phyloP scores from a whole-genome alignment of 1,284 basidiomycete species.

The Irpex lacteus region DNA sequence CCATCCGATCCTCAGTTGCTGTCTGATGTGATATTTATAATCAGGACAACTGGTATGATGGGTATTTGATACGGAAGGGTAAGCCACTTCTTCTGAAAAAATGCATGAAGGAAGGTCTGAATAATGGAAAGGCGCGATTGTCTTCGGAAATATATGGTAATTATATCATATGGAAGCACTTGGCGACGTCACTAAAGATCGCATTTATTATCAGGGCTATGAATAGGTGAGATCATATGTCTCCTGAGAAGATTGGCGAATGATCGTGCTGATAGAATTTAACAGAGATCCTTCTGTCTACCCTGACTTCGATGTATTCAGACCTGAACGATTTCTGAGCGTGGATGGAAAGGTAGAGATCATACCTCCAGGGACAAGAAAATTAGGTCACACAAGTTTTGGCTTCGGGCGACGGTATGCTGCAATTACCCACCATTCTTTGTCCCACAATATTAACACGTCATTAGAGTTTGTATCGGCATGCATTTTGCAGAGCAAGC shows the following conservation, averaged over 20 bases:
- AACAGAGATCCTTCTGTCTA: neutral
- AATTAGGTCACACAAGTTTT: neutral
- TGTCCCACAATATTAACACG: neutral
- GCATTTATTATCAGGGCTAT: neutral
- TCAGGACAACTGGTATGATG: neutral
- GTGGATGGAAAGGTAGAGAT: neutral
- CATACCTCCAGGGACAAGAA: neutral
- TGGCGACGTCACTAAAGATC: neutral
- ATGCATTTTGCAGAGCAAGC: neutral
- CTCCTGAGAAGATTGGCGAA: neutral
- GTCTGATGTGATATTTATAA: neutral
- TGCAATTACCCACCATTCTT: neutral
- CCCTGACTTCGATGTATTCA: neutral
- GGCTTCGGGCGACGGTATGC: neutral
- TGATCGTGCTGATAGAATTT: neutral
- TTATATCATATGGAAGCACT: too few species aligned
- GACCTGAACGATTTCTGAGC: neutral
- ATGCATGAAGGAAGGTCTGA: neutral
- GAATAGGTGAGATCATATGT: neutral
- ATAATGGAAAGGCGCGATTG: neutral
- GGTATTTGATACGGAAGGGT: neutral
- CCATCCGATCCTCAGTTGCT: neutral
- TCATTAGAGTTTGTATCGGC: neutral
- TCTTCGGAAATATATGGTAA: neutral
- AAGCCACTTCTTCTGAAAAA: neutral